phyloP scores from a whole-genome alignment of 2,329 filamentous ascomycete genomes.

The Rutstroemia sp. region DNA sequence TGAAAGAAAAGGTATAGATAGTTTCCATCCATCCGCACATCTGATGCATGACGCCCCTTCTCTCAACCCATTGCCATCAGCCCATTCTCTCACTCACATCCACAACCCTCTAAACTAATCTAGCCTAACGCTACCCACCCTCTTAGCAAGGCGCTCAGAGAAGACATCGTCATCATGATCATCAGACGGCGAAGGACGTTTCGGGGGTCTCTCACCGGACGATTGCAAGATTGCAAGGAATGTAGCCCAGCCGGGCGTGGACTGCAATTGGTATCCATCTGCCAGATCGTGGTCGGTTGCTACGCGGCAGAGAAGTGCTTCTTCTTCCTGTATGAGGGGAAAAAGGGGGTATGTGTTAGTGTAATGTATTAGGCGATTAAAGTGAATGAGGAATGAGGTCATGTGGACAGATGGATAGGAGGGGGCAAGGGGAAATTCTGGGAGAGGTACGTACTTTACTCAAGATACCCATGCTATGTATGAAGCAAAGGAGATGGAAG shows the following conservation, averaged over 20 bases:
- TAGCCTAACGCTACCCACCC: constrained; percentile 56
- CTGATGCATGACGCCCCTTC: too few species aligned
- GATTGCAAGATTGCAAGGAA: constrained; percentile 88
- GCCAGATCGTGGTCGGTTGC: constrained; percentile 74
- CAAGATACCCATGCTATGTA: constrained; percentile 73
- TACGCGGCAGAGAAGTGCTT: constrained; percentile 75
- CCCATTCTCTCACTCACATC: not conserved
- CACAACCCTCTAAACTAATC: constrained; percentile 18
- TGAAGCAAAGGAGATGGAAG: constrained; percentile 88
- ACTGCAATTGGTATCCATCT: constrained; percentile 75
- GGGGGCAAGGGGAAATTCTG: constrained; percentile 14
- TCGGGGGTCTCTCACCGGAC: constrained; percentile 92
- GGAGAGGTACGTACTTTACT: constrained; percentile 59
- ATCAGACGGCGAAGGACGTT: constrained; percentile 46
- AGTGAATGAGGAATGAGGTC: not conserved
- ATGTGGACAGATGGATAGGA: not conserved
- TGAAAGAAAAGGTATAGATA: too few species aligned
- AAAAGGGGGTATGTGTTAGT: not conserved
- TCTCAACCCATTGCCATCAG: too few species aligned
- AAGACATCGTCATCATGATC: constrained; percentile 28
- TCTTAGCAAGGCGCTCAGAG: constrained; percentile 49
- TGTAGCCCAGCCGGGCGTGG: constrained; percentile 88
- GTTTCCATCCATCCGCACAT: too few species aligned
- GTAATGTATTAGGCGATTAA: not conserved
- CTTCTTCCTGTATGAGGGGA: constrained; percentile 63